Percentiles rank a stretch among this genome's conserved stretches.
Evolutionary conservation across 148 eudicot species (phyloP).

Genomic region (Cornus controversa): DNA sequence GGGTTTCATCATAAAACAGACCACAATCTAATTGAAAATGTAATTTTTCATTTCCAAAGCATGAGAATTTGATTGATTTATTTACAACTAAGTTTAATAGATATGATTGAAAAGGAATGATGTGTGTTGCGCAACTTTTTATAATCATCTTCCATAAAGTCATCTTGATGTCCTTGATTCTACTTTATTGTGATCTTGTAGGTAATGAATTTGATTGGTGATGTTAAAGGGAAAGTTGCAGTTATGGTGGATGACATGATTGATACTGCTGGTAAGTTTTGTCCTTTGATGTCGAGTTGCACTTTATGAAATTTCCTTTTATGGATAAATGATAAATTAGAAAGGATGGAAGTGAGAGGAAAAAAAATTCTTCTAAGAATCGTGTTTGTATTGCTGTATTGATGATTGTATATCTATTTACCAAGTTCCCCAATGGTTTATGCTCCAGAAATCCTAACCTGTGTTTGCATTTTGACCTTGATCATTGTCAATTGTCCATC

Average conservation of each 20-base stretch:
- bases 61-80: background rate
- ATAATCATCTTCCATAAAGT: background rate
- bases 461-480: background rate
- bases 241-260: constrained; percentile 99
- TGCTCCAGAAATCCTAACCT: background rate
- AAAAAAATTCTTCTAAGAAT: background rate
- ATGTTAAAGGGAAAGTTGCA: constrained; percentile 94
- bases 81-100: background rate
- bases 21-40: background rate
- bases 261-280: constrained; percentile 83
- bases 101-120: background rate
- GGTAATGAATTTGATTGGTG: constrained; percentile 98
- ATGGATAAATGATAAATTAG: background rate
- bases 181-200: constrained; percentile 21
- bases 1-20: background rate
- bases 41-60: background rate
- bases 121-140: background rate
- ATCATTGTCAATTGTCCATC: background rate
- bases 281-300: background rate
- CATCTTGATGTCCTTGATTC: background rate
- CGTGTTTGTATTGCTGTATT: background rate
- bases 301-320: background rate
- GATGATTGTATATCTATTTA: background rate
- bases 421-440: constrained; percentile 1
- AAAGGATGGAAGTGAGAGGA: background rate